Base-by-base conservation (phyloP, 192 early-diverging fungal species). In the Backusella macrospora region DNA sequence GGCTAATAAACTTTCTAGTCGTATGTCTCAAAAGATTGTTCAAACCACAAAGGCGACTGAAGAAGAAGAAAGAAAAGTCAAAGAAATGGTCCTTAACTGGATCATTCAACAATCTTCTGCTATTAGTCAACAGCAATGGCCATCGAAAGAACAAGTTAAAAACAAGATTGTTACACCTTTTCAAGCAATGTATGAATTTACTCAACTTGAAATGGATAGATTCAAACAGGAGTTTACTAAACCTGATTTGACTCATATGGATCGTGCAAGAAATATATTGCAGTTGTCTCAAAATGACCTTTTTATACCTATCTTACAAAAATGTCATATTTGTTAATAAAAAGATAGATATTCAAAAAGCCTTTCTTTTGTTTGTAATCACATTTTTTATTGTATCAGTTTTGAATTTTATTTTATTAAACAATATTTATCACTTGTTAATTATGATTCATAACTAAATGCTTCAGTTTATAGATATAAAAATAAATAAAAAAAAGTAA, bases 61-160 rank as follows among this genome's bases (percentile, higher is more conserved):
- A 13, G 67, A 68, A 45, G 67, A 68, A 47, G 67, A 68, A 23
- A 68, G 44, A n/a, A 18, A 68, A 45, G 23, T 68, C 21, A 68
- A 46, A 44, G 39, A 68, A 47, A 46, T 47, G 38, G 23, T 52
- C 16, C 48, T 16, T 62, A 18, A 10, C 21, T 71, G 70, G 70
- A 21, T 71, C 15, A 34, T 62, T 15, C 52, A 71, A 14, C 70
- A 71, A 26, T 38, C 44, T 4, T 42, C 52, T 23, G 23, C 70
- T 12, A 40, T 71, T 6, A 18, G 48, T 5, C 70, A 68, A 47
- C 67, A 44, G 45, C n/a, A 46, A 34, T 69, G 45, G 42, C 67
- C 26, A 49, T 29, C 34, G n/a, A 42, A 47, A 34, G 39, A 39
- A 5, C 42, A 68, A 15, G 14, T 68, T 16, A 16, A 13, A 46